phyloP scores from a whole-genome alignment of 352 stramenopile species.

The Thraustochytrium striatum region DNA sequence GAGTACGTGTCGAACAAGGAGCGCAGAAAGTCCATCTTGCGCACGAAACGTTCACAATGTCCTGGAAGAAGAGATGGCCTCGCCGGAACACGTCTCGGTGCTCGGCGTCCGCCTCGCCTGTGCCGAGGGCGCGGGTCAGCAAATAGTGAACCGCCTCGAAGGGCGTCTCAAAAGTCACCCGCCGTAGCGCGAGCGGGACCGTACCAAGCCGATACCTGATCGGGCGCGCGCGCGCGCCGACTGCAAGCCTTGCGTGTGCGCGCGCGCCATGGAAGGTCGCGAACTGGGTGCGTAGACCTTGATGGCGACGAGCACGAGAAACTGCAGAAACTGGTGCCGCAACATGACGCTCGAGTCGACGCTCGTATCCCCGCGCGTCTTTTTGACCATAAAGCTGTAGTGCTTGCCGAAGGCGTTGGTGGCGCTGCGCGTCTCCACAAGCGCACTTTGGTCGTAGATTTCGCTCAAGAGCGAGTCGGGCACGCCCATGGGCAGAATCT shows the following conservation, averaged over 20 bases:
- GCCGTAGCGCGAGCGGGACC: not conserved
- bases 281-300: not conserved
- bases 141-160: slow-evolving; percentile 31
- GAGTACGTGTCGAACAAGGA: slow-evolving; percentile 22
- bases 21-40: not conserved
- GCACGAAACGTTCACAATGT: slow-evolving; percentile 41
- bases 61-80: slow-evolving; percentile 38
- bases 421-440: slow-evolving; percentile 4
- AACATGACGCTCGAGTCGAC: not conserved
- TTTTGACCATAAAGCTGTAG: slow-evolving; percentile 38
- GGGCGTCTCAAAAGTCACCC: slow-evolving; percentile 1
- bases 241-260: too few relatives aligned
- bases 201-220: too few relatives aligned
- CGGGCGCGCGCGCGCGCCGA: not conserved
- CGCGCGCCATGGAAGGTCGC: not conserved
- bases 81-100: slow-evolving; percentile 38
- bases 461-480: not conserved
- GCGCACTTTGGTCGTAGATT: slow-evolving; percentile 29
- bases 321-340: slow-evolving; percentile 15
- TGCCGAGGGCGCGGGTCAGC: not conserved
- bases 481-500: not conserved
- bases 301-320: slow-evolving; percentile 5
- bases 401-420: slow-evolving; percentile 23
- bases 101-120: not conserved
- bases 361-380: not conserved